Evolutionary conservation across 306 rosid species (phyloP).

Genomic region (Rosa chinensis): DNA sequence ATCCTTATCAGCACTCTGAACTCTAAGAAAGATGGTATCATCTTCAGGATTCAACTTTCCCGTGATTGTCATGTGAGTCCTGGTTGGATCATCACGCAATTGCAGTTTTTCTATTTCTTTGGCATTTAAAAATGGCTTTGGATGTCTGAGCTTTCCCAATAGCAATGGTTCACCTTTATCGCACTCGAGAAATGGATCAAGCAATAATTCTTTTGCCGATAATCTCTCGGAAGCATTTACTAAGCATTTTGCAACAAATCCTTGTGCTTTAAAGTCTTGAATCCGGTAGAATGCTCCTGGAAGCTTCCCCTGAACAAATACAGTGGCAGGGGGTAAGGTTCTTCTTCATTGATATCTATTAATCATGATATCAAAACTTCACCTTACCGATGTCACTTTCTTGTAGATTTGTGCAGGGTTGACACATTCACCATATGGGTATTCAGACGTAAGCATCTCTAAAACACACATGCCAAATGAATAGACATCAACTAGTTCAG

Average conservation of each 20-base stretch:
- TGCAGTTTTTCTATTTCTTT: constrained; percentile 57
- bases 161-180: constrained; percentile 36
- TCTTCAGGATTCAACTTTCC: constrained; percentile 83
- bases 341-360: neutral
- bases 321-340: constrained; percentile 22
- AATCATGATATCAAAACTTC: constrained; percentile 12
- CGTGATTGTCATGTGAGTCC: constrained; percentile 77
- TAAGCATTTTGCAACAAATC: constrained; percentile 68
- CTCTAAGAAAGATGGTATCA: constrained; percentile 73
- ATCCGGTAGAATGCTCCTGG: constrained; percentile 65
- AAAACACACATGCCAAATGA: constrained; percentile 95
- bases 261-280: constrained; percentile 64
- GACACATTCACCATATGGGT: constrained; percentile 75
- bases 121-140: constrained; percentile 65
- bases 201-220: constrained; percentile 69
- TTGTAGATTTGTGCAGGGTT: constrained; percentile 95
- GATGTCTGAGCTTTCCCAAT: constrained; percentile 37
- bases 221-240: constrained; percentile 57
- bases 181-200: constrained; percentile 60
- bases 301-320: constrained; percentile 68
- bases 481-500: constrained; percentile 91
- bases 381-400: constrained; percentile 86
- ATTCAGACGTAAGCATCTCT: constrained; percentile 85
- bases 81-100: constrained; percentile 30
- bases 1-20: constrained; percentile 61